Percentiles rank a stretch among this genome's conserved stretches.
phyloP scores from a whole-genome alignment of 306 rosid genomes.

The Lathyrus oleraceus region DNA sequence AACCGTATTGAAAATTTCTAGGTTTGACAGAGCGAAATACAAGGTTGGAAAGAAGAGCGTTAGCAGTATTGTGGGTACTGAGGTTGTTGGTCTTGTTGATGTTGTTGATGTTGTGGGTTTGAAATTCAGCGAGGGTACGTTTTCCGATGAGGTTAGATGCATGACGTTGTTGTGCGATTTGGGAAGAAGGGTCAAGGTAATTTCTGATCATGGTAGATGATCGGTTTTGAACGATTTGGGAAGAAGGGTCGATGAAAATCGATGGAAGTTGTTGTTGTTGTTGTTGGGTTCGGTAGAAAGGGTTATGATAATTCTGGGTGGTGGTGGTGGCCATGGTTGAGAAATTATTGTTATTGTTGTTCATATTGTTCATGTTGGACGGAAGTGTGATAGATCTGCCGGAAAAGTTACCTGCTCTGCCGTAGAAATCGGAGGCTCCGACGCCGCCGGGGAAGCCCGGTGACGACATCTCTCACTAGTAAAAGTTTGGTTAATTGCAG shows the following conservation, averaged over 20 bases:
- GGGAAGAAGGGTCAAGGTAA: constrained; percentile 30
- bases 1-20: constrained; percentile 45
- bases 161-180: constrained; percentile 55
- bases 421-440: constrained; percentile 57
- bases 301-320: constrained; percentile 37
- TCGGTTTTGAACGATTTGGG: constrained; percentile 59
- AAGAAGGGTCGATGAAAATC: constrained; percentile 26
- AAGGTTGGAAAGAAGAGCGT: constrained; percentile 25
- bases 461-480: constrained; percentile 52
- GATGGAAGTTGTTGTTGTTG: constrained; percentile 45
- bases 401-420: background rate
- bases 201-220: constrained; percentile 48
- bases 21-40: constrained; percentile 70
- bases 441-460: constrained; percentile 75
- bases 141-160: constrained; percentile 47
- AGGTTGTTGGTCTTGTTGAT: constrained; percentile 43
- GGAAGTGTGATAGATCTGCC: constrained; percentile 49
- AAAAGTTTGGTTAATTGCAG: constrained; percentile 42
- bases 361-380: background rate
- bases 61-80: constrained; percentile 33
- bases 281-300: constrained; percentile 57
- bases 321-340: constrained; percentile 5
- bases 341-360: background rate
- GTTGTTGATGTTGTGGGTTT: constrained; percentile 37
- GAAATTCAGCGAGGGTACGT: constrained; percentile 74